Evolutionary conservation across 2,329 filamentous ascomycete species (phyloP).

Genomic region (Fragosphaeria purpurea): DNA sequence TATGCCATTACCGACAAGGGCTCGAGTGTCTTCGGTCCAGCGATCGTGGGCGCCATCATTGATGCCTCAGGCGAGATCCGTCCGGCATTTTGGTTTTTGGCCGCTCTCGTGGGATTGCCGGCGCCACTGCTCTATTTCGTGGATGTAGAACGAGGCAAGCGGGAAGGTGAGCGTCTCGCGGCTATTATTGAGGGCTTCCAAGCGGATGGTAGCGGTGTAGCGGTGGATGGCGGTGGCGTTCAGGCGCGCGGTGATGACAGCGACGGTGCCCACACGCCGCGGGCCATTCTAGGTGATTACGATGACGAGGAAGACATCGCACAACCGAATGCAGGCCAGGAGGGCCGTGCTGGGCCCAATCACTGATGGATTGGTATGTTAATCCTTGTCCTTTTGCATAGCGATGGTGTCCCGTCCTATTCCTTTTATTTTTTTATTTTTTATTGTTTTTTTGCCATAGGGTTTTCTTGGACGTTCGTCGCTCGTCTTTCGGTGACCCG

Average conservation of each 20-base stretch:
- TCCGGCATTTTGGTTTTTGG: conserved; percentile 87
- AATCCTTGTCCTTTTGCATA: conserved; percentile 2
- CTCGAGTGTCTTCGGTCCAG: conserved; percentile 84
- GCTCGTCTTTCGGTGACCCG: not conserved
- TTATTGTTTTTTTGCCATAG: not conserved
- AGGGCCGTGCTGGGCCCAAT: not conserved
- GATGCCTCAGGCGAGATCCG: conserved; percentile 72
- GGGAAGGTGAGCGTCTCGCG: conserved; percentile 56
- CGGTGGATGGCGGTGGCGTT: too few relatives aligned
- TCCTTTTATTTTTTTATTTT: too few relatives aligned
- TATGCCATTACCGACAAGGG: conserved; percentile 98
- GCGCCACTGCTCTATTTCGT: conserved; percentile 78
- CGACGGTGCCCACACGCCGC: conserved; percentile 23
- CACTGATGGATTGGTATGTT: not conserved
- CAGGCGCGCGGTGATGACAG: conserved; percentile 10
- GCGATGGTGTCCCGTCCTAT: conserved; percentile 1
- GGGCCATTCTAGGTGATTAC: conserved; percentile 25
- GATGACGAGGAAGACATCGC: conserved; percentile 19
- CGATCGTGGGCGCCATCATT: conserved; percentile 87
- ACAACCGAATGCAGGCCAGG: conserved; percentile 12
- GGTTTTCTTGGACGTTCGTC: not conserved
- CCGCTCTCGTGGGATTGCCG: conserved; percentile 71
- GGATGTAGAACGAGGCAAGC: conserved; percentile 68
- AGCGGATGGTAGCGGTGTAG: not conserved
- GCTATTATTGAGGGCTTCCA: conserved; percentile 47